Evolutionary conservation across 768 basidiomycete species (phyloP), one percentile per base, ranked within the genome.

Genomic region (Hygrocybe punicea): DNA sequence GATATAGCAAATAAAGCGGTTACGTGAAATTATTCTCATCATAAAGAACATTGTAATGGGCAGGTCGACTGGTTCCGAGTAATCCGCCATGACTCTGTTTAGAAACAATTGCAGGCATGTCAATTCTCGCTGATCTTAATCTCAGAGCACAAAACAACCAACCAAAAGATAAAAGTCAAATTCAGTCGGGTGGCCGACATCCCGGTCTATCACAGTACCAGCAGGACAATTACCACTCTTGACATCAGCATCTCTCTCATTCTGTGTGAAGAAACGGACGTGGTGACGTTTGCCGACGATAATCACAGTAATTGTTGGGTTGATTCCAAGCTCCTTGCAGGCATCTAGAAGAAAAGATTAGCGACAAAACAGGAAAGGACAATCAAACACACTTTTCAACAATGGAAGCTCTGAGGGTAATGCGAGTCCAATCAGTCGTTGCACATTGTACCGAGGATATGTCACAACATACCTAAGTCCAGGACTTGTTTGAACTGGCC

Each of bases 231-330:
- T 93, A 2, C 84, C 86, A 56, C 83, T 86, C 51, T 74, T 78
- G 14, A 8, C 21, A 61, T 92, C 91, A 0, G 75, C 81, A 14
- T 87, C 82, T 4, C 63, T 60, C 1, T 58, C 53, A 6, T 67
- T 65, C 36, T 56, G 63, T 1, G 84, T 84, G 78, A 85, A 85
- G 71, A 85, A 75, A 65, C 83, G 76, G 50, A 85, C 78, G 53
- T 86, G 86, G 65, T 88, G 86, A 3, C 86, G 79, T 66, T 93
- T 93, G 14, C 88, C 90, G 6, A 93, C 91, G 23, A 93, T 76
- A 51, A 92, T 80, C 21, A 93, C 73, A 0, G 91, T 93, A 29
- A 93, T 87, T 51, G 80, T 83, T 0, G 83, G 82, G 1, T 75
- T 74, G 25, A 91, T 85, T 6, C 75, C 74, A 1, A 87, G 62